Evolutionary conservation across 2,329 filamentous ascomycete species (phyloP).

Genomic region (Geosmithia flava): DNA sequence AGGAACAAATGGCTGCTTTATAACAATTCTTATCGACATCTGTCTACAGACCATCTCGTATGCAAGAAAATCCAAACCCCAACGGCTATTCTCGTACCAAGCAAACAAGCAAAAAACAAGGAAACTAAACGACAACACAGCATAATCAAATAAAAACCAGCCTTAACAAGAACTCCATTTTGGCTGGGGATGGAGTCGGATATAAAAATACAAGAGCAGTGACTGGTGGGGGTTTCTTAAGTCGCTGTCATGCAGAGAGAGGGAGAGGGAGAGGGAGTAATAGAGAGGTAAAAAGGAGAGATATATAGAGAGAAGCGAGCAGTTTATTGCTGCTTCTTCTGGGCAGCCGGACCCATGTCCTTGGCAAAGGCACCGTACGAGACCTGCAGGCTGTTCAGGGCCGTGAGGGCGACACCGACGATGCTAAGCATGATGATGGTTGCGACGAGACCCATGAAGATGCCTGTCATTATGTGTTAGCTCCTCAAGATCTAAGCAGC

Average conservation of each 20-base stretch:
- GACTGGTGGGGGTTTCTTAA: not conserved
- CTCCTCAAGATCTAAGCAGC: not conserved
- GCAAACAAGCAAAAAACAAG: not conserved
- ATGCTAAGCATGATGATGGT: slow-evolving; percentile 63
- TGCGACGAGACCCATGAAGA: slow-evolving; percentile 77
- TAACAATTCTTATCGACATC: not conserved
- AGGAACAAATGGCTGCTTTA: not conserved
- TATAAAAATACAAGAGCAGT: slow-evolving; percentile 3
- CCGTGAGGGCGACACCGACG: slow-evolving; percentile 64
- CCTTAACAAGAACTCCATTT: slow-evolving; percentile 1
- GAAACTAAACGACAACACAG: not conserved
- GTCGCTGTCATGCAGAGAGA: not conserved
- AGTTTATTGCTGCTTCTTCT: slow-evolving; percentile 54
- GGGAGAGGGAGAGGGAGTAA: not conserved
- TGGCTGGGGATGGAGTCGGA: not conserved
- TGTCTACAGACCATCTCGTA: not conserved
- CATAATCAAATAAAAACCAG: not conserved
- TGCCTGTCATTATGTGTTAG: slow-evolving; percentile 35
- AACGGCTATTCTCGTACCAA: not conserved
- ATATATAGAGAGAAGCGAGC: not conserved
- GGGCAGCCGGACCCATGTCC: slow-evolving; percentile 78
- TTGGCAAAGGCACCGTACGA: slow-evolving; percentile 94
- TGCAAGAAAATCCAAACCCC: not conserved
- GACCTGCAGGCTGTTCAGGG: slow-evolving; percentile 70
- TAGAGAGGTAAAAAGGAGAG: not conserved